These are phyloP conservation scores for Lolium multiflorum DNA, from an alignment of 176 grass and related monocot genomes.

Conservation along the genomic window DNA sequence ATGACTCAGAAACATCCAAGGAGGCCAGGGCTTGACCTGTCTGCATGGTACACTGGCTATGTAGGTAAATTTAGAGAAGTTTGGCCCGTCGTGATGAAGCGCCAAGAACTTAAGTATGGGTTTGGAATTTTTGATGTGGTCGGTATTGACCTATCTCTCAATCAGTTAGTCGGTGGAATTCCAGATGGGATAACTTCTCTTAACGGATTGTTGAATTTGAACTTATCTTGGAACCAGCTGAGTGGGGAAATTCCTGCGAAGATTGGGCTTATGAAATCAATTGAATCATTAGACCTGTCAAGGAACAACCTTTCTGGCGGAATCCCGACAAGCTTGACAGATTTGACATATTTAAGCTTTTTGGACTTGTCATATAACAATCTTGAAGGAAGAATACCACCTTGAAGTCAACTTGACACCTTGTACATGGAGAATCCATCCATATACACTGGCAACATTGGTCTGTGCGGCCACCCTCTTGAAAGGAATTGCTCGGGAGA, in stretches of 20 bases:
- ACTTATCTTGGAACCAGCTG: neutral
- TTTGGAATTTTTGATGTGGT: neutral
- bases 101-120: neutral
- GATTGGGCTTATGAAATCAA: constrained; percentile 30
- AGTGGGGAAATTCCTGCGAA: neutral
- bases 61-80: no score
- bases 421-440: constrained; percentile 4
- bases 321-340: constrained; percentile 24
- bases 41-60: neutral
- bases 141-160: neutral
- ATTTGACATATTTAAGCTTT: constrained; percentile 30
- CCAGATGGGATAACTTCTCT: neutral
- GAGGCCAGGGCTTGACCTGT: neutral
- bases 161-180: neutral
- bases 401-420: constrained; percentile 50
- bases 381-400: constrained; percentile 40
- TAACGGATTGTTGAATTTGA: neutral
- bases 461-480: constrained; percentile 41
- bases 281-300: constrained; percentile 57
- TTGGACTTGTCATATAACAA: constrained; percentile 58
- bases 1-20: constrained; percentile 14
- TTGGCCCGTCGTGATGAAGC: neutral
- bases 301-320: constrained; percentile 36
- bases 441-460: constrained; percentile 34
- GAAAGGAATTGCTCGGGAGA: constrained; percentile 14